Conservation (phyloP, 768 basidiomycete species). For the Steccherinum ochraceum region DNA sequence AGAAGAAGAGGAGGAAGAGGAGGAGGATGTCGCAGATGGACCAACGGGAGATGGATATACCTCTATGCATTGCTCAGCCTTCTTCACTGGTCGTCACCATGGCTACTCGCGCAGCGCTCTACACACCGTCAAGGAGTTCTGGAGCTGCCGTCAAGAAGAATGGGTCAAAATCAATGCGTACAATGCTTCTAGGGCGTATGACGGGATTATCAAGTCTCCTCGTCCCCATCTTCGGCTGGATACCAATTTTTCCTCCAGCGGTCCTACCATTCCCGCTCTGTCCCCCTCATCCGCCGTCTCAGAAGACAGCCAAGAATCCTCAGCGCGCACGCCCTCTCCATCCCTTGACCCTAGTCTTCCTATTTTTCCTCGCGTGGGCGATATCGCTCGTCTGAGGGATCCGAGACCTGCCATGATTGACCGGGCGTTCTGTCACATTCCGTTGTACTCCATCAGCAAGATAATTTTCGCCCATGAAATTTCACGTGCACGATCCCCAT, state of each 20-base stretch:
- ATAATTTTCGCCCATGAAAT: slow-evolving; percentile 59
- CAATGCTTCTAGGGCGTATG: slow-evolving; percentile 13
- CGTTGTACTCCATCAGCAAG: slow-evolving; percentile 63
- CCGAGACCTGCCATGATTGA: slow-evolving; percentile 52
- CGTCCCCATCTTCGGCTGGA: slow-evolving; percentile 3
- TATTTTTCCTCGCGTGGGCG: slow-evolving; percentile 57
- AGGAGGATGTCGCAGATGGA: background rate
- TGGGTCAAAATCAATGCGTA: slow-evolving; percentile 30
- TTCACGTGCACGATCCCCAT: background rate
- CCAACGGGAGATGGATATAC: background rate
- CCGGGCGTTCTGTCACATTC: slow-evolving; percentile 48
- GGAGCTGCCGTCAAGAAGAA: slow-evolving; percentile 49
- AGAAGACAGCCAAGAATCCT: background rate
- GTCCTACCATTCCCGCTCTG: slow-evolving; percentile 1
- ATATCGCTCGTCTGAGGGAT: slow-evolving; percentile 52
- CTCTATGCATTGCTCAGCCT: background rate
- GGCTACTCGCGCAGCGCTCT: slow-evolving; percentile 60
- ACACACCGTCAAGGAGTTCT: slow-evolving; percentile 54
- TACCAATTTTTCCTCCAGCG: slow-evolving; percentile 2
- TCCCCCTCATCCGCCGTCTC: slow-evolving; percentile 1
- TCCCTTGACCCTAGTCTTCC: slow-evolving; percentile 18
- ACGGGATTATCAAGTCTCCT: slow-evolving; percentile 12
- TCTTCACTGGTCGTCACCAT: slow-evolving; percentile 31
- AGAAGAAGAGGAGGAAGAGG: background rate
- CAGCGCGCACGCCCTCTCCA: background rate